phyloP scores from a whole-genome alignment of 768 basidiomycete species.

The Lentinula edodes region DNA sequence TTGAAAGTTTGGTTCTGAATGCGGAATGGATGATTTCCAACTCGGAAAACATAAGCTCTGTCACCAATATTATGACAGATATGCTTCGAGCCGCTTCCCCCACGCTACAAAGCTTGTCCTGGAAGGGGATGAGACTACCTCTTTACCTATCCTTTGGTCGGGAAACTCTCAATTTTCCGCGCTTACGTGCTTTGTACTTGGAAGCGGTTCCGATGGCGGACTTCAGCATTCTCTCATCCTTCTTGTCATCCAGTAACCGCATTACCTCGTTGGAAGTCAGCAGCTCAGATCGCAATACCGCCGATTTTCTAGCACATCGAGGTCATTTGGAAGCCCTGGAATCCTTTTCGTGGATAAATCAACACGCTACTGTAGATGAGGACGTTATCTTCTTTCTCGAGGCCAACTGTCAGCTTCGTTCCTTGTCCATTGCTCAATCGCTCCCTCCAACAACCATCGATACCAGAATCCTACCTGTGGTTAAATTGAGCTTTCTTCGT shows the following conservation, averaged over 20 bases:
- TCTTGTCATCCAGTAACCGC: constrained; percentile 5
- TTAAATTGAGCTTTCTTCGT: constrained; percentile 11
- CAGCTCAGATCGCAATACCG: background rate
- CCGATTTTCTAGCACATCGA: constrained; percentile 8
- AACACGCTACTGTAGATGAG: constrained; percentile 5
- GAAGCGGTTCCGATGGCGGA: constrained; percentile 14
- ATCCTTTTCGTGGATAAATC: constrained; percentile 17
- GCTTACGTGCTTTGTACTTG: constrained; percentile 16
- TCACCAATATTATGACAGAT: background rate
- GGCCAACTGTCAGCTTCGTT: constrained; percentile 20
- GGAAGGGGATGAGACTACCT: background rate
- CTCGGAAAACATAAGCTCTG: background rate
- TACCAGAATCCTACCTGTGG: constrained; percentile 12
- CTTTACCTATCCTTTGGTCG: background rate
- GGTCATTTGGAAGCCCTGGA: constrained; percentile 19
- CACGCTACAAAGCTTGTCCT: background rate
- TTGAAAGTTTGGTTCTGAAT: constrained; percentile 3
- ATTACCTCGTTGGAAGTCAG: constrained; percentile 12
- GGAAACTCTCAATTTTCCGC: constrained; percentile 11
- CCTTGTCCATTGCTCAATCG: constrained; percentile 13
- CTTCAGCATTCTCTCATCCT: constrained; percentile 6
- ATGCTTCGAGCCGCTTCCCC: background rate
- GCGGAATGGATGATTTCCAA: background rate
- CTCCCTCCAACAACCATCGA: constrained; percentile 14
- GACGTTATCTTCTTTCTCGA: constrained; percentile 17